Base-by-base conservation (phyloP, 805 yeast genomes). In the Isabelozyma pseudorhagii region DNA sequence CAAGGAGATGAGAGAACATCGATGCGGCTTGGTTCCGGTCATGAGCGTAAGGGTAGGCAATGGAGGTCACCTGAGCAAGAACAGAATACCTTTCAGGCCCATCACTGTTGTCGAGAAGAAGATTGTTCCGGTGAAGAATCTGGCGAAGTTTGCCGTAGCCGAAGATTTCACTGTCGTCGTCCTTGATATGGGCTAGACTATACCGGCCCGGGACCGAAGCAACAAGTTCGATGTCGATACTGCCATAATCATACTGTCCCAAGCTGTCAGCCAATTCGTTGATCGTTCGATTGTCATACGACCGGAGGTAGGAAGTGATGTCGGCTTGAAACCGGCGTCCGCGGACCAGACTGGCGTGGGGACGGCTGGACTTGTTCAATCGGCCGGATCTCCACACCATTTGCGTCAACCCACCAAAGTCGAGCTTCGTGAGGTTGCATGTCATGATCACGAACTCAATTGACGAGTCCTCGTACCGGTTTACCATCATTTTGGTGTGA, bases 401-500 rank as follows among this genome's bases (percentile, higher is more conserved):
- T 58, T 85, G 90, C 6, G 87, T 84, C 49, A 85, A 81, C 1
- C 75, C 74, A 5, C 68, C 67, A 46, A 81, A 76, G 61, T 86
- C 92, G 0, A 75, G 59, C 36, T 63, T 62, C 0, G 84, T 81
- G 47, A 84, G 60, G 61, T 86, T 86, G 61, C 80, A 76, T 1
- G 89, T 80, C 62, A 84, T 80, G 21, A 85, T 67, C 18, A 80
- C 80, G 0, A 86, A 62, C 57, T 80, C 83, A 31, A 76, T 62
- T 0, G 75, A 63, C 14, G 67, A 68, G 52, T 79, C 80, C 2
- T 60, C 60, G 56, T 72, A 82, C 50, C 77, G 67, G 57, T 85
- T 85, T 11, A 86, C 66, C 74, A 85, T 81, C 78, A 85, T 67
- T 59, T 86, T 86, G 1, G 89, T 76, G 61, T 86, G 93, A 61